Evolutionary conservation across 345 rosid species (phyloP).

Genomic region (Psidium guajava): DNA sequence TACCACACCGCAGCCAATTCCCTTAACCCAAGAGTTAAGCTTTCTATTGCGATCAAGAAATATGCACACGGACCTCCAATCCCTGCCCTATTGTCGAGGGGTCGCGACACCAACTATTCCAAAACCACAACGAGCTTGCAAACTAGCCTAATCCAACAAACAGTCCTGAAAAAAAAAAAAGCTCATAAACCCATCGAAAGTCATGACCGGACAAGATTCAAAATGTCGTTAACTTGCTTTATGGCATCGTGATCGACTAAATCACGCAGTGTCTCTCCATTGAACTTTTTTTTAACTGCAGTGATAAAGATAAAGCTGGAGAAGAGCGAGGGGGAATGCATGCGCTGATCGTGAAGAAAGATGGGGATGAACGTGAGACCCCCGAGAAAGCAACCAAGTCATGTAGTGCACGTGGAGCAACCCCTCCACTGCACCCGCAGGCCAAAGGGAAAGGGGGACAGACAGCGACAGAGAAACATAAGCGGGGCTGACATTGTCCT

Average conservation of each 20-base stretch:
- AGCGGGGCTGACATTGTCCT: neutral
- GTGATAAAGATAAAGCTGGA: neutral
- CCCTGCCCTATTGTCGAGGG: neutral
- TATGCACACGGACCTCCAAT: neutral
- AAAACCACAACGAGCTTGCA: neutral
- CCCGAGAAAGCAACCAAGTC: neutral
- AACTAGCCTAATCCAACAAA: neutral
- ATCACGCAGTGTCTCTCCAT: neutral
- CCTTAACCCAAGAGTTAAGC: neutral
- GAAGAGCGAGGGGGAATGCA: neutral
- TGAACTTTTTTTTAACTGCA: neutral
- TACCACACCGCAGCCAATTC: neutral
- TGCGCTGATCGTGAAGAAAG: neutral
- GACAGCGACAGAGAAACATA: neutral
- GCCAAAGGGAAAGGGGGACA: neutral
- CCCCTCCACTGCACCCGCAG: neutral
- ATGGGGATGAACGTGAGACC: neutral
- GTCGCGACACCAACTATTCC: neutral
- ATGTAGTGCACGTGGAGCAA: neutral
- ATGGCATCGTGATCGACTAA: neutral
- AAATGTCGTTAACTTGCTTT: neutral
- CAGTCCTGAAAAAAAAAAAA: neutral
- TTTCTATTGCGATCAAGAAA: neutral
- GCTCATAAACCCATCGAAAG: neutral
- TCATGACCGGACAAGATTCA: neutral